Conservation (phyloP, 345 rosid genomes). For the Syzygium oleosum region DNA sequence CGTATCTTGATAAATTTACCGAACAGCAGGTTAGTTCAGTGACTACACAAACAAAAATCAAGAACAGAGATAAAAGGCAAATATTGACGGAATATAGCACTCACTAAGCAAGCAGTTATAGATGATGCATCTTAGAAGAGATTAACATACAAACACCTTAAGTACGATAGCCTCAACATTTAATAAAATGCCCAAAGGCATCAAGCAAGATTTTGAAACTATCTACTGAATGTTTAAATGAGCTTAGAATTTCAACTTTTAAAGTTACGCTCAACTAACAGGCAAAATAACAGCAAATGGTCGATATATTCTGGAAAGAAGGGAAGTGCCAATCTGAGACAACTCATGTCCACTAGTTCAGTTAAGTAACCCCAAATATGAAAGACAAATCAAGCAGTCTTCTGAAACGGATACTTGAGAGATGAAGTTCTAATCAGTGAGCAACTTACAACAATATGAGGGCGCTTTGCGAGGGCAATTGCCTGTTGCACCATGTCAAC, state of each 20-base stretch:
- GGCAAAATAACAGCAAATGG: not conserved
- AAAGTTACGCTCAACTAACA: not conserved
- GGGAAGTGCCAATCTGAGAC: not conserved
- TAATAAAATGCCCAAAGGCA: not conserved
- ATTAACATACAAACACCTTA: not conserved
- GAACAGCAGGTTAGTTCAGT: not conserved
- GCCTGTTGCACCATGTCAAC: conserved; percentile 82
- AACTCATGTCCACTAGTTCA: not conserved
- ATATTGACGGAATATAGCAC: not conserved
- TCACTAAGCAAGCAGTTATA: not conserved
- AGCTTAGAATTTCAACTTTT: not conserved
- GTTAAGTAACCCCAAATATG: not conserved
- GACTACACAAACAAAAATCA: not conserved
- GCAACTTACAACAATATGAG: conserved; percentile 69
- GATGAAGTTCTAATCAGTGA: not conserved
- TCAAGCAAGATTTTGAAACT: not conserved
- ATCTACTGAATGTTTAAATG: not conserved
- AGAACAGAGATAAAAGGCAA: not conserved
- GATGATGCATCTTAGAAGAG: not conserved
- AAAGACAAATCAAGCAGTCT: not conserved
- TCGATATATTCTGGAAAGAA: not conserved
- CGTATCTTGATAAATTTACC: not conserved
- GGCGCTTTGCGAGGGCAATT: conserved; percentile 65
- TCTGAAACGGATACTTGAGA: not conserved
- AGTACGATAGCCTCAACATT: not conserved